Base-by-base conservation (phyloP, 108 stramenopile species). In the Craspedostauros australis region DNA sequence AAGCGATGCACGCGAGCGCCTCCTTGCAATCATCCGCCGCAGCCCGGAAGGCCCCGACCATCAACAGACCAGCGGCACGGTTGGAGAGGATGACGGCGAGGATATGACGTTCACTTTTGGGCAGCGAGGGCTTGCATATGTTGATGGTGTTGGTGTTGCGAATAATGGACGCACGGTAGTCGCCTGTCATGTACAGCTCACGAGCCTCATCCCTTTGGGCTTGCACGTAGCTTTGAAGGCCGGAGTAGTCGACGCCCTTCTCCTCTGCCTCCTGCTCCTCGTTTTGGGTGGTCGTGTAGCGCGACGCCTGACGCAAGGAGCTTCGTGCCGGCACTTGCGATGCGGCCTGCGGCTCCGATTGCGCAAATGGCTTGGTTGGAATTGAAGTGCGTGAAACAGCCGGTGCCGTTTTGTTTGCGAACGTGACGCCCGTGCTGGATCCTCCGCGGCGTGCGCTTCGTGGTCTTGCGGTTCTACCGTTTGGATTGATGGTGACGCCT, bases 21-120 rank as follows among this genome's bases (percentile, higher is more conserved):
- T 62, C 52, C 4, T 63, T 26, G 46, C 84, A 85, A 36, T 89
- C 88, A 2, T 60, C 64, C 7, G 70, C 68, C 9, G 84, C 73
- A 29, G 74, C 77, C 29, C 62, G 55, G 50, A 64, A 81, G 5
- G 79, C 86, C 3, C 82, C 86, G 12, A 82, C 60, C 84, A 87
- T 91, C 42, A 91, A 57, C 12, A 85, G 49, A 6, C 73, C 79
- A 3, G 86, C 90, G 9, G 86, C 86, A 39, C 90, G 86, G 57
- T 91, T 88, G 23, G 83, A 84, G 25, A 70, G 70, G 1, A 87
- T 47, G 2, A 82, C 72, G 31, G 82, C 82, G 7, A 84, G 47
- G 2, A 65, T 44, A 38, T 77, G 37, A 41, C 40, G 37, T 64
- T 59, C 5, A 47, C 22, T 39, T 59, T 55, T 0, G 50, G 53